Conservation (phyloP, 1,284 basidiomycete species). For the Cutaneotrichosporon mucoides region DNA sequence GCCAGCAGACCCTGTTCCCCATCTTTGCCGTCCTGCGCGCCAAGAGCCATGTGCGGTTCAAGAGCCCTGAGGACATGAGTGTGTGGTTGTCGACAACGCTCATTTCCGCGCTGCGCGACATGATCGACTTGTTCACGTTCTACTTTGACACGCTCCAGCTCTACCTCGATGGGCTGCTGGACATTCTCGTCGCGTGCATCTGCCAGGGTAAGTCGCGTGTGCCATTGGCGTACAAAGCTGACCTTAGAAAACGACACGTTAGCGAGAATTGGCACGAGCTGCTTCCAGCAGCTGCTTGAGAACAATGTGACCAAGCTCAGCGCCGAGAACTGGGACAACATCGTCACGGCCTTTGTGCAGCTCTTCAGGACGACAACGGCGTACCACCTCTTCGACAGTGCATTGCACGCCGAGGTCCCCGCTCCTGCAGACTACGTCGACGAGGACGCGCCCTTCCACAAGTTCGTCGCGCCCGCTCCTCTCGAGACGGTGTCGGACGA, state of each 20-base stretch:
- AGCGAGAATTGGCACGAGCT: conserved; percentile 95
- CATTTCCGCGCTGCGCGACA: conserved; percentile 93
- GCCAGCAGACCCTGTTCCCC: conserved; percentile 94
- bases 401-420: conserved; percentile 73
- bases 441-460: conserved; percentile 49
- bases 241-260: conserved; percentile 79
- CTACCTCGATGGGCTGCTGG: conserved; percentile 84
- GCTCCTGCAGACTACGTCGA: conserved; percentile 54
- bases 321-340: conserved; percentile 80
- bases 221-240: conserved; percentile 52
- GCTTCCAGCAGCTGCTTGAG: conserved; percentile 92
- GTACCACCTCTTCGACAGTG: conserved; percentile 92
- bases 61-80: conserved; percentile 97
- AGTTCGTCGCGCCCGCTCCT: conserved; percentile 47
- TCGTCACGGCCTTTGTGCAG: conserved; percentile 89
- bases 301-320: conserved; percentile 88
- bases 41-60: conserved; percentile 75
- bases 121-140: conserved; percentile 93
- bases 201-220: conserved; percentile 70
- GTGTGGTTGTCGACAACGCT: conserved; percentile 99
- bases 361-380: conserved; percentile 97
- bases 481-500: conserved; percentile 34
- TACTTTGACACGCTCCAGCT: conserved; percentile 91
- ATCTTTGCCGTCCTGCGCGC: conserved; percentile 87
- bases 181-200: conserved; percentile 93